A percentile compares a stretch with the other conserved stretches of the same genome.
Conservation (phyloP, 2,329 filamentous ascomycete species). For the Penicillium sp. region DNA sequence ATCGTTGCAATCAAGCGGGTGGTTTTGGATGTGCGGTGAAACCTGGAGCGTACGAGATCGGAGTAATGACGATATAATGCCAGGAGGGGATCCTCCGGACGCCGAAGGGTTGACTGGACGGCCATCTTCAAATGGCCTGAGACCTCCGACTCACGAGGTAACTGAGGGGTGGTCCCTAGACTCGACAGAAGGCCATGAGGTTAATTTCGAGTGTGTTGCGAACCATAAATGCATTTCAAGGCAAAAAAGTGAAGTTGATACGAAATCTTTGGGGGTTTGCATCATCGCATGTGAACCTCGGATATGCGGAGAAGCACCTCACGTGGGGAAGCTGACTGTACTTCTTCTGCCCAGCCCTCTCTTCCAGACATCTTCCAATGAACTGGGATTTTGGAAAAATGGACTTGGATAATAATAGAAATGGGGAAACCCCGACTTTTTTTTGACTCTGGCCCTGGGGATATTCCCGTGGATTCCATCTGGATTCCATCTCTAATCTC, state of each 20-base stretch:
- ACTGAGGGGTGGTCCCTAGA: slow-evolving; percentile 1
- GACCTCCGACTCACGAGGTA: slow-evolving; percentile 7
- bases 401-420: not conserved
- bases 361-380: not conserved
- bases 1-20: slow-evolving; percentile 75
- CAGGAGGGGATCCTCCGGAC: slow-evolving; percentile 65
- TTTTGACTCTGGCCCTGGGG: not conserved
- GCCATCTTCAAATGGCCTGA: slow-evolving; percentile 61
- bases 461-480: not conserved
- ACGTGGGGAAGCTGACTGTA: slow-evolving; percentile 23
- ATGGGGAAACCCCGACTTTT: not conserved
- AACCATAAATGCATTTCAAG: slow-evolving; percentile 3
- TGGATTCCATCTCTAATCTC: no score
- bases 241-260: slow-evolving; percentile 3
- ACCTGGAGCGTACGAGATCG: slow-evolving; percentile 48
- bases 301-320: slow-evolving; percentile 21
- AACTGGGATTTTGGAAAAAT: not conserved
- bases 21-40: slow-evolving; percentile 66
- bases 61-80: slow-evolving; percentile 57
- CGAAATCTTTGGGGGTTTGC: slow-evolving; percentile 8
- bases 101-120: slow-evolving; percentile 78
- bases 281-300: slow-evolving; percentile 34
- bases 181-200: not conserved
- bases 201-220: not conserved
- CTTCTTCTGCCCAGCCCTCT: not conserved